Evolutionary conservation across 805 yeast genomes (phyloP), one percentile per base, ranked within the genome.

Genomic region (Blastobotrys americana): DNA sequence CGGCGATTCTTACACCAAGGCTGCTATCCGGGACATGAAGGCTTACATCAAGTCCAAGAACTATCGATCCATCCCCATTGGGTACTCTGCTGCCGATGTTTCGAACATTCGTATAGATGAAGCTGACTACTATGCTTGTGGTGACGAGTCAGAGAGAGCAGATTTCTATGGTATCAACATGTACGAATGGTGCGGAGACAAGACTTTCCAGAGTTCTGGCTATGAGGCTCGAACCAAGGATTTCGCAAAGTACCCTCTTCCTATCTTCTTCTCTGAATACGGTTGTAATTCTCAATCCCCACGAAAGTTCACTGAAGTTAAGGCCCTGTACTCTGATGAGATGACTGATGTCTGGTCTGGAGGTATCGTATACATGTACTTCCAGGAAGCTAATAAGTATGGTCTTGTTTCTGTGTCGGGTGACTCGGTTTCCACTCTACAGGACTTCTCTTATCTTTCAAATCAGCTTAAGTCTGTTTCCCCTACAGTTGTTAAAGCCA

Each of bases 281-380:
- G 96, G 96, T 46, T 86, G 95, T 72, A 87, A 84, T 61, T 70
- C 68, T 16, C 76, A 72, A 35, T 68, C 71, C 57, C 95, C 96
- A 49, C 77, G 96, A 65, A 68, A 72, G 56, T 86, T 86, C 69
- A 71, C 80, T 28, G 95, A 86, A 61, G 84, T 86, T 48, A 73
- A 69, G 13, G 74, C 88, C 3, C 63, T 86, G 5, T 86, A 73
- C 68, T 65, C 79, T 25, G 70, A 66, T 49, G 67, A 84, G 21
- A 86, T 86, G 95, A 82, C 93, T 40, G 84, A 77, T 57, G 89
- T 86, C 42, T 87, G 94, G 93, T 84, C 94, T 35, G 96, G 96
- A 61, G 96, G 96, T 66, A 84, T 86, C 56, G 90, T 84, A 43
- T 86, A 87, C 74, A 84, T 84, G 93, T 86, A 84, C 69, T 84